Evolutionary conservation across 768 basidiomycete species (phyloP).

Genomic region (Hortiboletus campestris): DNA sequence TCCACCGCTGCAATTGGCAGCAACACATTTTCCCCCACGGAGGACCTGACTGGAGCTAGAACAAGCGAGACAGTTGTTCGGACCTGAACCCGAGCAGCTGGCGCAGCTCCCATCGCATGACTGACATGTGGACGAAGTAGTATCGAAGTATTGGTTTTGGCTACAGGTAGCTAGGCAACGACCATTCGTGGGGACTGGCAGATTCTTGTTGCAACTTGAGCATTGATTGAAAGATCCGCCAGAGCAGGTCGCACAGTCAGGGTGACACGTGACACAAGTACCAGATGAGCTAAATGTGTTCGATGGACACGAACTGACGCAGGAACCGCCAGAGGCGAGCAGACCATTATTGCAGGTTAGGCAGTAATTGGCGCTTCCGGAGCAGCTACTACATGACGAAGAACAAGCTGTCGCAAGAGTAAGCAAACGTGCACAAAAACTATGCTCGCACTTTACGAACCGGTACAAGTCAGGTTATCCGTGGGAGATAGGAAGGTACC

Average conservation of each 20-base stretch:
- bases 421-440: background rate
- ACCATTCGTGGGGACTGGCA: constrained; percentile 72
- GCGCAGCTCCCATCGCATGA: constrained; percentile 75
- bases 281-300: constrained; percentile 65
- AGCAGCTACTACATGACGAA: constrained; percentile 71
- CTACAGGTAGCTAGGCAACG: constrained; percentile 79
- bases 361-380: constrained; percentile 66
- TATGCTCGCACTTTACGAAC: constrained; percentile 41
- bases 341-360: constrained; percentile 66
- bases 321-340: constrained; percentile 71
- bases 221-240: constrained; percentile 81
- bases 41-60: constrained; percentile 60
- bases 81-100: constrained; percentile 70
- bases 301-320: constrained; percentile 72
- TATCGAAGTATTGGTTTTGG: constrained; percentile 71
- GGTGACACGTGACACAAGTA: constrained; percentile 74
- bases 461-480: constrained; percentile 71
- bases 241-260: constrained; percentile 82
- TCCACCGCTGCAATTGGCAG: constrained; percentile 57
- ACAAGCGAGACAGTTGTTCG: constrained; percentile 72
- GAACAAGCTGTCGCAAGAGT: constrained; percentile 52
- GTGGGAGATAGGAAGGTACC: constrained; percentile 70
- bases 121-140: constrained; percentile 59
- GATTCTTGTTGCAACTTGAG: constrained; percentile 59
- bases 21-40: constrained; percentile 59